A percentile compares a stretch with the other conserved stretches of the same genome.
phyloP scores from a whole-genome alignment of 371 early-diverging fungal genomes.

The Syncephalis plumigaleata region DNA sequence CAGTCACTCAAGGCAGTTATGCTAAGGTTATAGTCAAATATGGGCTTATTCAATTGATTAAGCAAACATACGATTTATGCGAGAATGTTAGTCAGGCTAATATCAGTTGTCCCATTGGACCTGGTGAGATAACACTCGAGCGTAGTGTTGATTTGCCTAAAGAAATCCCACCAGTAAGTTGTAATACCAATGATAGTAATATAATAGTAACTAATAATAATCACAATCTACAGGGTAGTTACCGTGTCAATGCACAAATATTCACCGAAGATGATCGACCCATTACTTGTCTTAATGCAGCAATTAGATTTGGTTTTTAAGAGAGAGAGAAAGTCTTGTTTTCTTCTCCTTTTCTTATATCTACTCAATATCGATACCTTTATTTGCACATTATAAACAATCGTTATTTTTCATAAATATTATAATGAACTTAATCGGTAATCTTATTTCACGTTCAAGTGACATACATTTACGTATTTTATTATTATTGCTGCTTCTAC shows the following conservation, averaged over 20 bases:
- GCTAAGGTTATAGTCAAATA: conserved; percentile 26
- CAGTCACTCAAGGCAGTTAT: conserved; percentile 26
- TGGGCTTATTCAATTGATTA: conserved; percentile 19
- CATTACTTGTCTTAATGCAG: conserved; percentile 5
- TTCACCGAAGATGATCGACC: conserved; percentile 1
- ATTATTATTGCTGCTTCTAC: too few species aligned
- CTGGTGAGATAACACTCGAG: conserved; percentile 20
- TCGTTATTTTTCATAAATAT: neutral
- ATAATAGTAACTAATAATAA: neutral
- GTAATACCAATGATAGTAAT: neutral
- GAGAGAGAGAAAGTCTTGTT: neutral
- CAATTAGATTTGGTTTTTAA: neutral
- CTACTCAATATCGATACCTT: neutral
- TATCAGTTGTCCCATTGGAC: conserved; percentile 29
- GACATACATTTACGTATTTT: too few species aligned
- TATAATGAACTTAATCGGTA: neutral
- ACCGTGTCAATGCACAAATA: conserved; percentile 1
- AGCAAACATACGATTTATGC: conserved; percentile 27
- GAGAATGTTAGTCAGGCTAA: conserved; percentile 25
- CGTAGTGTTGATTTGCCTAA: conserved; percentile 32
- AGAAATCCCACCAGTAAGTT: conserved; percentile 20
- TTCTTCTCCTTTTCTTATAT: neutral
- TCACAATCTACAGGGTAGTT: conserved; percentile 5
- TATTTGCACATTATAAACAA: neutral
- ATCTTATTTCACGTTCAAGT: neutral